Conservation (phyloP, 176 grass and related monocot species). For the sorghum (Sorghum bicolor) region Sorghum_bicolor_NCBIv3 NC_012877.2:2666001-2666500, state of each 20-base stretch:
- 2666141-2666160: neutral
- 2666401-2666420: neutral
- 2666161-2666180: neutral
- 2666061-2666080: neutral
- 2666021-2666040: neutral
- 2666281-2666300: neutral
- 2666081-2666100: neutral
- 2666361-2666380: neutral
- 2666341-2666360: neutral
- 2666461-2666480: neutral
- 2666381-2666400: neutral
- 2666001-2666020: neutral
- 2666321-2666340: neutral
- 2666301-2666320: neutral
- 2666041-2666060: neutral
- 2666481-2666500: neutral
- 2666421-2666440: neutral
- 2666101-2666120: neutral
- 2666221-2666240: neutral
- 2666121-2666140: neutral
- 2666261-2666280: neutral
- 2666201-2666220: neutral
- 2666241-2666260: neutral
- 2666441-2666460: neutral
- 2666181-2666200: neutral